Conservation (phyloP, 164 flowering plant genomes). For the Chimonanthus praecox region DNA sequence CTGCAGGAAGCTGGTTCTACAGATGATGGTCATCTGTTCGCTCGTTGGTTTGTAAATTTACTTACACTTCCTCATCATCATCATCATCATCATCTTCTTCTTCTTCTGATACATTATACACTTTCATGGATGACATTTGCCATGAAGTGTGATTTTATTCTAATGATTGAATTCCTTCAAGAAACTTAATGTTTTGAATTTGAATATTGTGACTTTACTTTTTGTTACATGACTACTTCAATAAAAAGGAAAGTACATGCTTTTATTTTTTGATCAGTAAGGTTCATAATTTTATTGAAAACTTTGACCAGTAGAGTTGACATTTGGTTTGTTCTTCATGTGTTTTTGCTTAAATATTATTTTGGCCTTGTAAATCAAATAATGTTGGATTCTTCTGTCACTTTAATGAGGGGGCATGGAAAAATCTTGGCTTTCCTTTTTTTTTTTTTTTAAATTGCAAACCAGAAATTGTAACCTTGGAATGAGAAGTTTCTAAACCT, state of each 20-base stretch:
- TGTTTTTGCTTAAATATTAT: too few relatives aligned
- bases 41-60: constrained; percentile 65
- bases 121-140: not conserved
- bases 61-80: not conserved
- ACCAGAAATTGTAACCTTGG: not conserved
- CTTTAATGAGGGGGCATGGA: too few relatives aligned
- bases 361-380: too few relatives aligned
- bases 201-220: too few relatives aligned
- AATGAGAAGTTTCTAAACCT: not conserved
- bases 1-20: constrained; percentile 66
- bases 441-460: too few relatives aligned
- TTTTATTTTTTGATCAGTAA: not conserved
- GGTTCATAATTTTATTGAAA: not conserved
- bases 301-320: not conserved
- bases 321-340: not conserved
- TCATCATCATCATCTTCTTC: not conserved
- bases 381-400: too few relatives aligned
- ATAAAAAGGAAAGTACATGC: not conserved
- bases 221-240: too few relatives aligned
- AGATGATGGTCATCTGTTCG: constrained; percentile 73
- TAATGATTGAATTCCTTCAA: not conserved
- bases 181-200: not conserved
- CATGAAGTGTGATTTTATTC: not conserved
- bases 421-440: too few relatives aligned
- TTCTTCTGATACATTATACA: too few relatives aligned